Percentiles rank a stretch among this genome's conserved stretches.
Evolutionary conservation across 768 basidiomycete species (phyloP).

Genomic region (Boletellus emodensis): DNA sequence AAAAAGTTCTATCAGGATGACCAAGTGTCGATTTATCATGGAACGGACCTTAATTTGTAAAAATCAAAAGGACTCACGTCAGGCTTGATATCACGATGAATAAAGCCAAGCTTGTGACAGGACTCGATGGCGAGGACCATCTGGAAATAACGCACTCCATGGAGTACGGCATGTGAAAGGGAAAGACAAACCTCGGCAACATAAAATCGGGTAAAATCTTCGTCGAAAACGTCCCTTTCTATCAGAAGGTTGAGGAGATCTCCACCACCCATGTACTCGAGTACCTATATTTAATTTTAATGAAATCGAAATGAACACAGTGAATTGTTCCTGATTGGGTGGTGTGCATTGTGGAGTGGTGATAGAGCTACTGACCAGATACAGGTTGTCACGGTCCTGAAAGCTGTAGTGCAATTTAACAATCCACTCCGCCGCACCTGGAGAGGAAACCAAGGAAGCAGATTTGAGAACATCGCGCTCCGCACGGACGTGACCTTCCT

Average conservation of each 20-base stretch:
- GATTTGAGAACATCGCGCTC: slow-evolving; percentile 93
- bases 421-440: slow-evolving; percentile 85
- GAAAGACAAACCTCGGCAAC: slow-evolving; percentile 71
- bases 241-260: slow-evolving; percentile 95
- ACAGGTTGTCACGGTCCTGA: slow-evolving; percentile 92
- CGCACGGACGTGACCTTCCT: slow-evolving; percentile 95
- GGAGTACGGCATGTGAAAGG: slow-evolving; percentile 16
- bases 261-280: slow-evolving; percentile 95
- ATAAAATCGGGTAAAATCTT: slow-evolving; percentile 91
- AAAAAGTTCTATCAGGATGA: slow-evolving; percentile 75
- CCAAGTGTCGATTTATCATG: slow-evolving; percentile 23
- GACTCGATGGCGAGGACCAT: slow-evolving; percentile 94
- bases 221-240: slow-evolving; percentile 85
- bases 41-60: slow-evolving; percentile 28
- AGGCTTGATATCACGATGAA: slow-evolving; percentile 97
- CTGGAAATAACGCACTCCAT: slow-evolving; percentile 41
- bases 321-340: slow-evolving; percentile 25
- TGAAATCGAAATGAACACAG: slow-evolving; percentile 59
- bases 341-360: slow-evolving; percentile 22
- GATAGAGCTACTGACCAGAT: slow-evolving; percentile 65
- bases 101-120: slow-evolving; percentile 92
- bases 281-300: slow-evolving; percentile 51
- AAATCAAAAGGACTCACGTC: slow-evolving; percentile 52
- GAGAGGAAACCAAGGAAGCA: slow-evolving; percentile 74
- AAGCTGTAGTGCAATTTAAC: slow-evolving; percentile 91